These are phyloP conservation scores for Exserohilum turcica DNA, from an alignment of 2,329 filamentous ascomycete genomes.

Conservation along the genomic window DNA sequence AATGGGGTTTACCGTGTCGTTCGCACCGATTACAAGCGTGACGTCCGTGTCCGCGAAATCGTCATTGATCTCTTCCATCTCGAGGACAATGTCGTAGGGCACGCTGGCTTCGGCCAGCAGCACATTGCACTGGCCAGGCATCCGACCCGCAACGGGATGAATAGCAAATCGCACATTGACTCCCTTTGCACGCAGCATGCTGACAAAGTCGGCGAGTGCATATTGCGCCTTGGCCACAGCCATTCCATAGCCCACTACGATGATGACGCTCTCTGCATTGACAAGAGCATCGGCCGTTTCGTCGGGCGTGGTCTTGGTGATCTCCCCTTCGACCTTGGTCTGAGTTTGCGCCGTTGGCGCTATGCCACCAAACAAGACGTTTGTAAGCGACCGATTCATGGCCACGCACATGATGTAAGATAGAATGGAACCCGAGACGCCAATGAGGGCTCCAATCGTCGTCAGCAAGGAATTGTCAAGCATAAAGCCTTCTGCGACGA, in stretches of 20 bases:
- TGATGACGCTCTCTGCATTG: slow-evolving; percentile 82
- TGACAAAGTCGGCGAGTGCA: slow-evolving; percentile 81
- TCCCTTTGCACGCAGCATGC: slow-evolving; percentile 72
- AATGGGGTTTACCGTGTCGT: slow-evolving; percentile 91
- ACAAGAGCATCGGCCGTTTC: slow-evolving; percentile 77
- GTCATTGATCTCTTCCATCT: slow-evolving; percentile 97
- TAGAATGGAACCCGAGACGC: slow-evolving; percentile 85
- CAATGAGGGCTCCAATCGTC: slow-evolving; percentile 83
- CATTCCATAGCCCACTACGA: slow-evolving; percentile 93
- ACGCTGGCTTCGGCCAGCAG: slow-evolving; percentile 85
- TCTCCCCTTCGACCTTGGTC: slow-evolving; percentile 77
- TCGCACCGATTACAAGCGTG: slow-evolving; percentile 86
- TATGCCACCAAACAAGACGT: slow-evolving; percentile 86
- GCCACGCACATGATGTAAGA: slow-evolving; percentile 73
- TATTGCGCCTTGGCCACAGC: slow-evolving; percentile 93
- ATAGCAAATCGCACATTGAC: slow-evolving; percentile 87
- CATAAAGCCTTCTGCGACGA: slow-evolving; percentile 92
- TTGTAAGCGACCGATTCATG: slow-evolving; percentile 89
- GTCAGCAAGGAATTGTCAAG: slow-evolving; percentile 84
- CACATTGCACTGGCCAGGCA: slow-evolving; percentile 94
- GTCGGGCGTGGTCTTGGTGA: slow-evolving; percentile 78
- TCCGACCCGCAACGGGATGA: slow-evolving; percentile 85
- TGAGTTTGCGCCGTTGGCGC: slow-evolving; percentile 66
- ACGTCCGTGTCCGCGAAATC: slow-evolving; percentile 86
- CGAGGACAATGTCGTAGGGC: slow-evolving; percentile 87